Percentiles rank a stretch among this genome's conserved stretches.
Conservation (phyloP, 2,329 filamentous ascomycete genomes). For the Remersonia thermophila region DNA sequence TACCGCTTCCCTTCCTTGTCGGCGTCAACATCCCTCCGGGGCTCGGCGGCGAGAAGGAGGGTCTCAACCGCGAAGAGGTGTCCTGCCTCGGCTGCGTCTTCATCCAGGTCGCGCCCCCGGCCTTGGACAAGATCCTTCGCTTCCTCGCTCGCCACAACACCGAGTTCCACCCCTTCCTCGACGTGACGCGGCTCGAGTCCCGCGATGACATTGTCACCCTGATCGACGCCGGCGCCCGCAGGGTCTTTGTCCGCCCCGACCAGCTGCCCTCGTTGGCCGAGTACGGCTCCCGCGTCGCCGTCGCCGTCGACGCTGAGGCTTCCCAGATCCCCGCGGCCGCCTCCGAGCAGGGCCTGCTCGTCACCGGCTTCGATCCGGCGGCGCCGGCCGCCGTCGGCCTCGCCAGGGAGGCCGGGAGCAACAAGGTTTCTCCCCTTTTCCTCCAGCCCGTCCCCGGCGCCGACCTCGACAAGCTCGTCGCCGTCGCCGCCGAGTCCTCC, state of each 20-base stretch:
- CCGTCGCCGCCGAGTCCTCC: slow-evolving; percentile 35
- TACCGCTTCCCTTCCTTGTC: slow-evolving; percentile 51
- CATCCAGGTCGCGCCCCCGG: slow-evolving; percentile 35
- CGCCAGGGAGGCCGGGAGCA: slow-evolving; percentile 31
- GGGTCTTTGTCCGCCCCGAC: slow-evolving; percentile 65
- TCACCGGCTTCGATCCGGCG: slow-evolving; percentile 39
- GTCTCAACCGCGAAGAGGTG: slow-evolving; percentile 44
- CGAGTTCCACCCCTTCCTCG: slow-evolving; percentile 56
- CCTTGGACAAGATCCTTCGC: slow-evolving; percentile 30
- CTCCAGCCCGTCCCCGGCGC: slow-evolving; percentile 37
- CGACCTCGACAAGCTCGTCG: slow-evolving; percentile 34
- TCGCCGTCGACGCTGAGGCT: slow-evolving; percentile 29
- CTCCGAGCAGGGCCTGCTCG: slow-evolving; percentile 38
- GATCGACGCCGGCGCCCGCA: slow-evolving; percentile 73
- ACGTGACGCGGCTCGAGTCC: slow-evolving; percentile 57
- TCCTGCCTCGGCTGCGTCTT: slow-evolving; percentile 47
- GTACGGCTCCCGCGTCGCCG: slow-evolving; percentile 45
- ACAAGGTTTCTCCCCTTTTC: slow-evolving; percentile 36
- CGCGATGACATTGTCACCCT: slow-evolving; percentile 65
- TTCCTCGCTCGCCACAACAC: slow-evolving; percentile 39
- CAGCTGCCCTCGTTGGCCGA: slow-evolving; percentile 49
- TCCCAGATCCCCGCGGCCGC: slow-evolving; percentile 14
- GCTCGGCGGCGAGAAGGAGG: slow-evolving; percentile 34
- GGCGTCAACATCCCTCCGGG: slow-evolving; percentile 40
- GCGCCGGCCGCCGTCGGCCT: slow-evolving; percentile 30